Percentiles rank a stretch among this genome's conserved stretches.
Evolutionary conservation across 345 rosid species (phyloP).

Genomic region (Orychophragmus violaceus): DNA sequence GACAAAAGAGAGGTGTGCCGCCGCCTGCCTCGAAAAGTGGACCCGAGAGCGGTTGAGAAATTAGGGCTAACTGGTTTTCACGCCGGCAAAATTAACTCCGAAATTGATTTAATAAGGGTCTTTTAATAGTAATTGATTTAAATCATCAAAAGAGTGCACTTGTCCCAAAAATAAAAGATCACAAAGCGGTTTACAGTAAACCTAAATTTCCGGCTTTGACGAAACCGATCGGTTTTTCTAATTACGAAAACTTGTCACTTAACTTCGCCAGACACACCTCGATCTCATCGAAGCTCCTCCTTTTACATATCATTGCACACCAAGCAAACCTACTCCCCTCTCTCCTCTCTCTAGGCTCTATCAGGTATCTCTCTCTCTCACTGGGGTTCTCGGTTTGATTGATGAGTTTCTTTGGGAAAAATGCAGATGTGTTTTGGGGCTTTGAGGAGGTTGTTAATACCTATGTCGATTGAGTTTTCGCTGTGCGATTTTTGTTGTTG

Average conservation of each 20-base stretch:
- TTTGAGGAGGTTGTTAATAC: neutral
- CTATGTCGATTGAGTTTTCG: constrained; percentile 1
- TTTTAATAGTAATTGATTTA: no score
- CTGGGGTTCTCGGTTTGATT: neutral
- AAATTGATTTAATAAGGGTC: no score
- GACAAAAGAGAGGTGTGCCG: no score
- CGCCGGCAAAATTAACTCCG: no score
- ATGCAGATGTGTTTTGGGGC: constrained; percentile 10
- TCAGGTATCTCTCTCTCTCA: constrained; percentile 14
- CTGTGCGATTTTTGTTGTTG: neutral
- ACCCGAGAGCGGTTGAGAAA: no score
- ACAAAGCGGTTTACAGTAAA: neutral
- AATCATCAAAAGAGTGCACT: neutral
- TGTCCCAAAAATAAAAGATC: neutral
- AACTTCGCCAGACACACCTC: constrained; percentile 15
- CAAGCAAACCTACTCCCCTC: constrained; percentile 24
- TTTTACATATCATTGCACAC: constrained; percentile 15
- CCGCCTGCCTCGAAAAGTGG: no score
- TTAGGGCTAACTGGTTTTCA: no score
- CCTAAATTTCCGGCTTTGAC: neutral
- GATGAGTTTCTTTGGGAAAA: neutral
- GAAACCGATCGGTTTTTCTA: neutral
- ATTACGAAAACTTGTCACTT: neutral
- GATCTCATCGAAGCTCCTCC: constrained; percentile 34
- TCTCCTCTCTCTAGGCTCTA: neutral